phyloP scores from a whole-genome alignment of 1,284 basidiomycete genomes.

The Austroboletus niveus region DNA sequence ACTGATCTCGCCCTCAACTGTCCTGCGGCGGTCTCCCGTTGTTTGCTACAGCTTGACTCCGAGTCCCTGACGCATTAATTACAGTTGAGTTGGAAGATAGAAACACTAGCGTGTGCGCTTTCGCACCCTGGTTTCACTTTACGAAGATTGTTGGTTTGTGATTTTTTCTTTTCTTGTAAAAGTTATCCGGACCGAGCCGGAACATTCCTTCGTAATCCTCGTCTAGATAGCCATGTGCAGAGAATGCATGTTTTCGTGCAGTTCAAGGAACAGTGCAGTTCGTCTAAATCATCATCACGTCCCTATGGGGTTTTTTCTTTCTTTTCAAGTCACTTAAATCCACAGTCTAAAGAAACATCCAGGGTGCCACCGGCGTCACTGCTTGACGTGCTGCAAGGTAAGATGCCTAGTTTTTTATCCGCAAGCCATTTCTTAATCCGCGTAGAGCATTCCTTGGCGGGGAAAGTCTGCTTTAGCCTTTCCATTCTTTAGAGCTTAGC shows the following conservation, averaged over 20 bases:
- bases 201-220: not conserved
- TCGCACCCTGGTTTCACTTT: constrained; percentile 35
- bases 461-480: constrained; percentile 14
- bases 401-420: constrained; percentile 5
- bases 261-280: constrained; percentile 47
- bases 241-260: constrained; percentile 33
- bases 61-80: constrained; percentile 30
- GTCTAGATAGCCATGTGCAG: no score
- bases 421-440: constrained; percentile 20
- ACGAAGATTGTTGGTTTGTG: constrained; percentile 23
- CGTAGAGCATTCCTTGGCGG: constrained; percentile 41
- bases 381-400: constrained; percentile 44
- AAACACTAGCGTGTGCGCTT: constrained; percentile 7
- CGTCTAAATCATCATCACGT: constrained; percentile 38
- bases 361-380: constrained; percentile 40
- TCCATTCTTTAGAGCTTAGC: not conserved
- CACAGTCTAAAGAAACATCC: constrained; percentile 39
- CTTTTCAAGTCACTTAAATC: constrained; percentile 8
- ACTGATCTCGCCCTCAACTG: not conserved
- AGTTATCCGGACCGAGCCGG: constrained; percentile 23
- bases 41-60: no score
- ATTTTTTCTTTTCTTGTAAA: no score
- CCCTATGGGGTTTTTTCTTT: constrained; percentile 29
- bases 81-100: constrained; percentile 36
- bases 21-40: no score